Conservation (phyloP, 371 early-diverging fungal genomes). For the Mucor irregularis region DNA sequence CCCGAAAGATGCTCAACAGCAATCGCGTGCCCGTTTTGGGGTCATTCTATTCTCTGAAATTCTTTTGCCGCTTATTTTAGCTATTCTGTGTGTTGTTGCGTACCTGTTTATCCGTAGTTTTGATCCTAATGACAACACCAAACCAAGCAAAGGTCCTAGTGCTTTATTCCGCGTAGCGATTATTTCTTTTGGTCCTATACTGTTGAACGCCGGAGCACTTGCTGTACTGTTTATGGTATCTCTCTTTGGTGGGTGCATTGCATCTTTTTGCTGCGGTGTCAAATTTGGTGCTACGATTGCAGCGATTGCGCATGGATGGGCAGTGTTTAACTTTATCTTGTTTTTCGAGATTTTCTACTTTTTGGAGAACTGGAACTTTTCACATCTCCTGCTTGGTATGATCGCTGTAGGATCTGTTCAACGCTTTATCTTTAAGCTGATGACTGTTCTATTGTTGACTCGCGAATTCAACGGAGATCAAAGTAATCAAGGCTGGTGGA, state of each 20-base stretch:
- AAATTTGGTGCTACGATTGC: slow-evolving; percentile 74
- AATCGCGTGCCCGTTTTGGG: slow-evolving; percentile 60
- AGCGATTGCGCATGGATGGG: slow-evolving; percentile 64
- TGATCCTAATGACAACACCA: slow-evolving; percentile 19
- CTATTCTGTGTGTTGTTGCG: slow-evolving; percentile 59
- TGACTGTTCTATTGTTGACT: slow-evolving; percentile 69
- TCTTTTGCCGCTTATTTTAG: slow-evolving; percentile 66
- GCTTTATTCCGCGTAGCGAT: slow-evolving; percentile 56
- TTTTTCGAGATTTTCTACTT: slow-evolving; percentile 67
- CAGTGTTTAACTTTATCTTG: slow-evolving; percentile 61
- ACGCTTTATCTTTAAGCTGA: slow-evolving; percentile 64
- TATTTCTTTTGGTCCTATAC: slow-evolving; percentile 69
- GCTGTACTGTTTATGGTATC: slow-evolving; percentile 67
- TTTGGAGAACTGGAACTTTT: slow-evolving; percentile 65
- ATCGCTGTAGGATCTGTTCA: slow-evolving; percentile 64
- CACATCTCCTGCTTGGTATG: slow-evolving; percentile 68
- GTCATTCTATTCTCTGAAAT: slow-evolving; percentile 77
- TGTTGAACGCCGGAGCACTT: slow-evolving; percentile 67
- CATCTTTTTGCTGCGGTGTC: slow-evolving; percentile 58
- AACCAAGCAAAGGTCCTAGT: slow-evolving; percentile 32
- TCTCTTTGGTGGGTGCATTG: slow-evolving; percentile 63
- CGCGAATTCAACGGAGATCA: slow-evolving; percentile 76
- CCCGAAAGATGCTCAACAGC: slow-evolving; percentile 41
- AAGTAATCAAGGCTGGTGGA: slow-evolving; percentile 87
- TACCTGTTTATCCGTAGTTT: slow-evolving; percentile 63